Base-by-base conservation (phyloP, 2,329 filamentous ascomycete species). In the Blastomyces silverae region DNA sequence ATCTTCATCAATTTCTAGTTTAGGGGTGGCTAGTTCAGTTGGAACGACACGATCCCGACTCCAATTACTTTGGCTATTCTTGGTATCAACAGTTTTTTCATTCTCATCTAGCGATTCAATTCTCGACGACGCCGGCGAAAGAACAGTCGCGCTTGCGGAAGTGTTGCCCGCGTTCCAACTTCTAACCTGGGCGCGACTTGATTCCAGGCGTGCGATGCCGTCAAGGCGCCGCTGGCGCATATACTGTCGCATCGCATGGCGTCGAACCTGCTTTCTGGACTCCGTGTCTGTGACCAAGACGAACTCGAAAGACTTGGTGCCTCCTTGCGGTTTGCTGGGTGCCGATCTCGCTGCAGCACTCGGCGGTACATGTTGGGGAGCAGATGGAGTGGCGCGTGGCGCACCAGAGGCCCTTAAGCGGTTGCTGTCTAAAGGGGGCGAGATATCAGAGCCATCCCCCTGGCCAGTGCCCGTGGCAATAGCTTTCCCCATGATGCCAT, bases 221-320 rank as follows among this genome's bases (percentile, higher is more conserved):
- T 74, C 72, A 52, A 73, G 67, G 28, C 73, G 73, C 42, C 73
- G 70, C 65, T 74, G 70, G 56, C 72, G 72, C 70, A 74, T 73
- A 66, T 74, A 74, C 65, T 74, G 72, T 52, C 72, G 72, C 73
- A 74, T 74, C n/a, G 72, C 73, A 74, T 74, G 72, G 39, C 73
- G 73, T 28, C 73, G 73, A 48, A 74, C 73, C 66, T 74, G 73
- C 22, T 70, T 73, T 50, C 72, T 69, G 31, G 73, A 74, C 65
- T 71, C 72, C 22, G 69, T 68, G 67, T 74, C 72, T 28, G 72
- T 74, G 39, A 74, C 73, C 59, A 74, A 66, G 34, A 74, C 73
- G 66, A 74, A 74, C 61, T 74, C 73, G 64, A 74, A 74, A 62
- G 67, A 71, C 64, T 69, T 70, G 39, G 69, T 66, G 53, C 70